phyloP scores from a whole-genome alignment of 2,329 filamentous ascomycete genomes.

The Microdochium nivale region DNA sequence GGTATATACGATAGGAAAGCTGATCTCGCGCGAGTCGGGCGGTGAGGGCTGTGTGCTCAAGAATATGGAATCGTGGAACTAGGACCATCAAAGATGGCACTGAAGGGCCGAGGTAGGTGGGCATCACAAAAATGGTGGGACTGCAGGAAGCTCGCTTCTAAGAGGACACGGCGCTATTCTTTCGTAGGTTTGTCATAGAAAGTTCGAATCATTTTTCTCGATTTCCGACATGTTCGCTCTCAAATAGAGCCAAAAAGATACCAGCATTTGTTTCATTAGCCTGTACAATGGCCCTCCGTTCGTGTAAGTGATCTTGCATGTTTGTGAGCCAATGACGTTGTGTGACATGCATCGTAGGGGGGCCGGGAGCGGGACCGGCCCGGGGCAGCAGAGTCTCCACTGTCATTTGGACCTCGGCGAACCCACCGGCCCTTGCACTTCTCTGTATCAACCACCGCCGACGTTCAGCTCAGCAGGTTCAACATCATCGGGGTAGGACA shows the following conservation, averaged over 20 bases:
- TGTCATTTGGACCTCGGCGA: background rate
- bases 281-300: background rate
- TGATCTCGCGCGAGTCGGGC: constrained; percentile 47
- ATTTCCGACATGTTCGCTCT: too few relatives aligned
- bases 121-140: too few relatives aligned
- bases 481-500: too few relatives aligned
- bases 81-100: background rate
- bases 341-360: background rate
- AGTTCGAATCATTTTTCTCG: too few relatives aligned
- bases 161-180: too few relatives aligned
- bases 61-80: constrained; percentile 39
- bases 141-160: too few relatives aligned
- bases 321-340: background rate
- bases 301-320: too few relatives aligned
- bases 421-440: background rate
- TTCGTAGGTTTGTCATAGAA: too few relatives aligned
- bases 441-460: background rate
- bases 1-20: constrained; percentile 66
- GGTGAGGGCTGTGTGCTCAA: constrained; percentile 53
- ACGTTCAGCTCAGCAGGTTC: background rate
- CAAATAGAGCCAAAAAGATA: background rate
- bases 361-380: background rate
- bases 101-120: too few relatives aligned
- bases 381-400: background rate
- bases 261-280: background rate